Percentiles rank a stretch among this genome's conserved stretches.
Evolutionary conservation across 208 protist species (phyloP).

Genomic region (Phytomonas sp.): DNA sequence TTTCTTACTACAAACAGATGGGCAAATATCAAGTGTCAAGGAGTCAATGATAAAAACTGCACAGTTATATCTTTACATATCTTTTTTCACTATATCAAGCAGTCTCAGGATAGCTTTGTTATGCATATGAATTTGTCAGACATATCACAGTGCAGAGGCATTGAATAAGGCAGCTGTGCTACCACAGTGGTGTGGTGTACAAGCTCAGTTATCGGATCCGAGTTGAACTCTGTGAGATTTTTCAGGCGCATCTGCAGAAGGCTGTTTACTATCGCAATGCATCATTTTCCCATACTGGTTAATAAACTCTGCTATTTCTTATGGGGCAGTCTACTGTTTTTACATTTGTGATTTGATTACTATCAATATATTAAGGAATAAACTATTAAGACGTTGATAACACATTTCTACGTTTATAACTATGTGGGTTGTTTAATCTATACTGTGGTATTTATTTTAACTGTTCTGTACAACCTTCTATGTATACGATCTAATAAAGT

Average conservation of each 20-base stretch:
- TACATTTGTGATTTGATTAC: not conserved
- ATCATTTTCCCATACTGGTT: not conserved
- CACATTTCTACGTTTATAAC: not conserved
- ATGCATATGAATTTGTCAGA: not conserved
- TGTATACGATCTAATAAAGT: not conserved
- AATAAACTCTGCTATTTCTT: not conserved
- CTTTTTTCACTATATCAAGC: not conserved
- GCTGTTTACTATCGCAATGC: not conserved
- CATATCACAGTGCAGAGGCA: not conserved
- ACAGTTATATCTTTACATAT: not conserved
- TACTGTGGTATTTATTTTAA: not conserved
- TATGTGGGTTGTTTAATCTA: not conserved
- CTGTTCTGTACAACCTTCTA: not conserved
- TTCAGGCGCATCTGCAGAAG: not conserved
- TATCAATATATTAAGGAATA: not conserved
- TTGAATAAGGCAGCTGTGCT: not conserved
- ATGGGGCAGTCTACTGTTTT: not conserved
- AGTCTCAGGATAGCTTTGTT: not conserved
- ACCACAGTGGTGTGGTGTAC: not conserved
- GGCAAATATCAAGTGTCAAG: not conserved
- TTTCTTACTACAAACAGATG: not conserved
- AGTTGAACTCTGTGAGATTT: not conserved
- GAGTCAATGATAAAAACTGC: not conserved
- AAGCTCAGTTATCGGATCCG: not conserved
- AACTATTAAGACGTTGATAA: not conserved